Conservation (phyloP, 2,329 filamentous ascomycete genomes). For the Tricladium varicosporioides region DNA sequence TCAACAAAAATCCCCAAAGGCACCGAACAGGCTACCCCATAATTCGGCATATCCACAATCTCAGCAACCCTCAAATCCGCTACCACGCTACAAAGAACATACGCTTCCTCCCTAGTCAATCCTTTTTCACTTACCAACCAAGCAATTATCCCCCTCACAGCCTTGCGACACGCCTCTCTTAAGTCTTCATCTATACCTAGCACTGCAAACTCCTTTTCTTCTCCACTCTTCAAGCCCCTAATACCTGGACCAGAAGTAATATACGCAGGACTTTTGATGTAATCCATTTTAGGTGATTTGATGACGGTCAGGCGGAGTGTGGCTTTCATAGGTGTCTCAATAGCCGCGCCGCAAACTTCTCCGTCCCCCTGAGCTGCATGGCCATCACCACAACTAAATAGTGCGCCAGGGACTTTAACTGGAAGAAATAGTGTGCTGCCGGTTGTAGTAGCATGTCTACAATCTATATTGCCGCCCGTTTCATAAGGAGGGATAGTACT, state of each 20-base stretch:
- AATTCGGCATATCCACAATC: conserved; percentile 54
- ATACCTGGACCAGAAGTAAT: too few relatives aligned
- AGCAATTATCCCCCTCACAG: conserved; percentile 45
- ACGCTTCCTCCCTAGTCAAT: conserved; percentile 45
- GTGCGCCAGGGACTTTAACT: conserved; percentile 46
- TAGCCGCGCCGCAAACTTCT: conserved; percentile 54
- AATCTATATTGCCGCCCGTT: conserved; percentile 55
- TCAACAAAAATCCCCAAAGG: conserved; percentile 46
- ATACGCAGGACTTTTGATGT: too few relatives aligned
- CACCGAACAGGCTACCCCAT: conserved; percentile 48
- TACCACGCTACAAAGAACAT: conserved; percentile 51
- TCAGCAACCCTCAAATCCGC: conserved; percentile 50
- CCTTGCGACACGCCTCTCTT: conserved; percentile 47
- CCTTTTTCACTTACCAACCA: conserved; percentile 48
- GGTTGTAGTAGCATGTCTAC: conserved; percentile 43
- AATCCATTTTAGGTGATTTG: too few relatives aligned
- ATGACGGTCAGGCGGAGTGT: conserved; percentile 45
- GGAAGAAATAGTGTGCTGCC: conserved; percentile 49
- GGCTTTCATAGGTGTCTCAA: conserved; percentile 52
- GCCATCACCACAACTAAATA: conserved; percentile 54
- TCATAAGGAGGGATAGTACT: conserved; percentile 50
- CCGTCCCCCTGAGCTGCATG: conserved; percentile 55
- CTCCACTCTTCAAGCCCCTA: conserved; percentile 9
- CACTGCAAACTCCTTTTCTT: conserved; percentile 44
- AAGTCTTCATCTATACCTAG: conserved; percentile 48